Conservation (phyloP, 495 filamentous ascomycete genomes). For the Daldinia concentrica region DNA sequence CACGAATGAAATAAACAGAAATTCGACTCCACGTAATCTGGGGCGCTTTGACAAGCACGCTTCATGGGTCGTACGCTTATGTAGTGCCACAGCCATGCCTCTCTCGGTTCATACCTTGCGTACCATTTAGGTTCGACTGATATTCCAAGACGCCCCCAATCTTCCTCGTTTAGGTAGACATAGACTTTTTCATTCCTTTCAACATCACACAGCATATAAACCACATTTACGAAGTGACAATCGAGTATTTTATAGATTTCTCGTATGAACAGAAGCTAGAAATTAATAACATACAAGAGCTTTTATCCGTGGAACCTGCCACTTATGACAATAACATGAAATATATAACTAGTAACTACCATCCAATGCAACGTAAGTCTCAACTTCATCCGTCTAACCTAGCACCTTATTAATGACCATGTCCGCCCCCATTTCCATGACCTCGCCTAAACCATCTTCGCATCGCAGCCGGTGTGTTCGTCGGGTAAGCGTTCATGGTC, state of each 20-base stretch:
- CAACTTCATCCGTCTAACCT: not conserved
- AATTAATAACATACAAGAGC: conserved; percentile 4
- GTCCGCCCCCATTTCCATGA: conserved; percentile 20
- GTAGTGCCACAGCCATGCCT: not conserved
- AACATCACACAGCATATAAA: not conserved
- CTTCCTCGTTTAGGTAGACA: not conserved
- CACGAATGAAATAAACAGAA: not conserved
- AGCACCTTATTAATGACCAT: conserved; percentile 20
- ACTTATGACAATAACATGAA: conserved; percentile 4
- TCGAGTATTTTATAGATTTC: not conserved
- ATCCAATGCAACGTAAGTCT: conserved; percentile 20
- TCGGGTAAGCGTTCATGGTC: conserved; percentile 11
- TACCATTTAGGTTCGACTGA: not conserved
- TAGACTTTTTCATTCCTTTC: not conserved
- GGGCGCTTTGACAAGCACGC: not conserved
- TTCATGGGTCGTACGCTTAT: not conserved
- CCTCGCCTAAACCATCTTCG: conserved; percentile 44
- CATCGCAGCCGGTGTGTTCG: conserved; percentile 14
- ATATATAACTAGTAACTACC: not conserved
- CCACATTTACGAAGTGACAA: not conserved
- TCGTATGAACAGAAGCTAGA: conserved; percentile 8
- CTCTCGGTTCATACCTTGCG: not conserved
- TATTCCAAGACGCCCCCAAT: not conserved
- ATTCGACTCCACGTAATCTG: conserved; percentile 2
- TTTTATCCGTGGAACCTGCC: conserved; percentile 9